Evolutionary conservation across 306 rosid species (phyloP), one percentile per base, ranked within the genome.

Genomic region (Nissolia schottii): DNA sequence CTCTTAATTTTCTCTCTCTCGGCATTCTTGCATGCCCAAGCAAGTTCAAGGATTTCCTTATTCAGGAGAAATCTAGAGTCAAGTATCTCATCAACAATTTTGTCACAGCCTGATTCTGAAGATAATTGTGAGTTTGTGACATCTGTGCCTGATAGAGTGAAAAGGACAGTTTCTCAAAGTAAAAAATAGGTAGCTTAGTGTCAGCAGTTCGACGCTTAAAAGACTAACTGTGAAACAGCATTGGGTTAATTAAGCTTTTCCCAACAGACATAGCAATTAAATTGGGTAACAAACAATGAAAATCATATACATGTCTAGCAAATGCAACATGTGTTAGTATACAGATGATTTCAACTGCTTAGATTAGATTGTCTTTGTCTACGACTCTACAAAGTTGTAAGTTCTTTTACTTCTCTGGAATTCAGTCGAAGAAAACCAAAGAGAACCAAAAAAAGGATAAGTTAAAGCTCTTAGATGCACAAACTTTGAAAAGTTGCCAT

Each of bases 271-370:
- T 64, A 34, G 63, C 32, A 48, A 34, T 73, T 4, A 77, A 24
- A 68, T 20, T 59, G 10, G n/a, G 48, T 50, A 9, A 16, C 58
- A 13, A 50, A 43, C 19, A 53, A 28, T 60, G 43, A 37, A 62
- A 74, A 74, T 69, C 49, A 41, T 15, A 60, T 51, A 27, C 53
- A 14, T 62, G 37, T 45, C 67, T 41, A 62, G 25, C 72, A 49
- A 75, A 75, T 18, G 40, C 46, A 37, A 46, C 2, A 20, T 18
- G 34, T 3, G 51, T 22, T 10, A 13, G 18, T 29, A 75, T 61
- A 25, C 20, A 43, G 58, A 71, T 45, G 24, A 67, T 54, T 75
- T 70, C 74, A 45, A 59, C 64, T 4, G 4, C 57, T 63, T 19
- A 55, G 73, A 56, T 66, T 13, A 34, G 18, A 51, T 43, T 54